These are phyloP conservation scores for Aulographum hederae DNA, from an alignment of 2,329 filamentous ascomycete species.

Conservation along the genomic window DNA sequence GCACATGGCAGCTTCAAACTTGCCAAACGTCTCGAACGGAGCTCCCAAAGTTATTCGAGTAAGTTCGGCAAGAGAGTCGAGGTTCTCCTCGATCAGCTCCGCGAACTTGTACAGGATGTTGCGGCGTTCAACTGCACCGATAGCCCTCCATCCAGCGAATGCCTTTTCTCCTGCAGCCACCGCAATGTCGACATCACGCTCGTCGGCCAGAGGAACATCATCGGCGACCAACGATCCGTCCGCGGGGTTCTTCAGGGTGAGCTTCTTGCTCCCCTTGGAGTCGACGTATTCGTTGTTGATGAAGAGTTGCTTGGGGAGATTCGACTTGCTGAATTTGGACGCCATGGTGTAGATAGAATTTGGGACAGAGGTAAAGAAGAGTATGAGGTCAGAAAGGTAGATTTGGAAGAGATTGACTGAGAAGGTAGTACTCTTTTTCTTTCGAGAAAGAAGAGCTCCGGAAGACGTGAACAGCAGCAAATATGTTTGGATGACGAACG, in stretches of 20 bases:
- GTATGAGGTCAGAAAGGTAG: slow-evolving; percentile 1
- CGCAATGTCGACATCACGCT: slow-evolving; percentile 28
- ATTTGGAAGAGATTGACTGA: too few species aligned
- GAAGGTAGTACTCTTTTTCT: too few species aligned
- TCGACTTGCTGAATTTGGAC: slow-evolving; percentile 16
- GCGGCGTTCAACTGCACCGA: slow-evolving; percentile 10
- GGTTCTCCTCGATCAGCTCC: slow-evolving; percentile 12
- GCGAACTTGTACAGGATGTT: slow-evolving; percentile 16
- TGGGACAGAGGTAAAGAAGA: not conserved
- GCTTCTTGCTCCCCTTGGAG: slow-evolving; percentile 23
- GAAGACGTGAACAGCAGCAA: too few species aligned
- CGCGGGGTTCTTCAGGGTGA: slow-evolving; percentile 30
- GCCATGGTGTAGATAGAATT: slow-evolving; percentile 8
- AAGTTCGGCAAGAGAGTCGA: slow-evolving; percentile 11
- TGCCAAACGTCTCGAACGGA: slow-evolving; percentile 3
- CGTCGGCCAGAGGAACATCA: slow-evolving; percentile 26
- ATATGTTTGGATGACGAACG: too few species aligned
- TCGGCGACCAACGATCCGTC: slow-evolving; percentile 31
- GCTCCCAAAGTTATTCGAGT: slow-evolving; percentile 8
- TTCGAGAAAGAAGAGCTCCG: too few species aligned
- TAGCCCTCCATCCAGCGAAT: slow-evolving; percentile 23
- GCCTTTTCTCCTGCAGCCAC: slow-evolving; percentile 31
- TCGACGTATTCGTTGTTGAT: slow-evolving; percentile 20
- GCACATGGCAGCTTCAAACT: not conserved
- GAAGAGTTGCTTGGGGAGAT: slow-evolving; percentile 20